Percentiles rank a stretch among this genome's conserved stretches.
These are phyloP conservation scores for Candolleomyces aberdarensis DNA, from an alignment of 768 basidiomycete genomes.

Conservation along the genomic window DNA sequence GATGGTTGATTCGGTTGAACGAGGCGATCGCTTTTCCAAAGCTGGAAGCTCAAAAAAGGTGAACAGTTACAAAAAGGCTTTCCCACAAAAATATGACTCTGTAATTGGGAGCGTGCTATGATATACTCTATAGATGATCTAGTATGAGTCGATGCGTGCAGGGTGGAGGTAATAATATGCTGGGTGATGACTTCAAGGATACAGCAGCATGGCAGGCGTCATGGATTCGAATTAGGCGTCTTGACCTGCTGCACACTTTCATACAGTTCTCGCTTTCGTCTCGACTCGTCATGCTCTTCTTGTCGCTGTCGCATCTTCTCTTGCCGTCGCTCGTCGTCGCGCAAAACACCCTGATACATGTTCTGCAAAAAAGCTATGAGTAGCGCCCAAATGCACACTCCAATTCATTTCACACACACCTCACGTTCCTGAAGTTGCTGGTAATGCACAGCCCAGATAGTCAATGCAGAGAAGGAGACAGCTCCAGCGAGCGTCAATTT, in stretches of 20 bases:
- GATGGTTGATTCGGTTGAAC: not conserved
- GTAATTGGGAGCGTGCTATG: too few relatives aligned
- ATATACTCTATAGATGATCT: too few relatives aligned
- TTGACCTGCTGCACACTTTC: slow-evolving; percentile 48
- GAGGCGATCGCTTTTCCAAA: too few relatives aligned
- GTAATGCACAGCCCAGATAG: slow-evolving; percentile 88
- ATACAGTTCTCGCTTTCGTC: slow-evolving; percentile 61
- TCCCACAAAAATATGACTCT: too few relatives aligned
- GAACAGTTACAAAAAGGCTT: too few relatives aligned
- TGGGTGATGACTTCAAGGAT: not conserved
- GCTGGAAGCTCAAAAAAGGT: too few relatives aligned
- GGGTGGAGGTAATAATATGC: not conserved
- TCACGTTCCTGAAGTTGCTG: slow-evolving; percentile 82
- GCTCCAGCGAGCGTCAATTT: slow-evolving; percentile 74
- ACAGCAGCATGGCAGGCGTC: not conserved
- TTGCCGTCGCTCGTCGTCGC: slow-evolving; percentile 79
- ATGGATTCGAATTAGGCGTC: slow-evolving; percentile 4
- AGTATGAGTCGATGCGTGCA: too few relatives aligned
- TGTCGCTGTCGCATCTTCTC: slow-evolving; percentile 70
- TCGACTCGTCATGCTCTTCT: slow-evolving; percentile 58
- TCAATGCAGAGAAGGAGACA: slow-evolving; percentile 57
- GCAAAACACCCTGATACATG: slow-evolving; percentile 89
- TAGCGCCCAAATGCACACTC: not conserved
- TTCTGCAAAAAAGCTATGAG: slow-evolving; percentile 41
- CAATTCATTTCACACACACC: slow-evolving; percentile 35